These are phyloP conservation scores for Phascolomyces articulosus DNA, from an alignment of 371 early-diverging fungal species.

Conservation along the genomic window DNA sequence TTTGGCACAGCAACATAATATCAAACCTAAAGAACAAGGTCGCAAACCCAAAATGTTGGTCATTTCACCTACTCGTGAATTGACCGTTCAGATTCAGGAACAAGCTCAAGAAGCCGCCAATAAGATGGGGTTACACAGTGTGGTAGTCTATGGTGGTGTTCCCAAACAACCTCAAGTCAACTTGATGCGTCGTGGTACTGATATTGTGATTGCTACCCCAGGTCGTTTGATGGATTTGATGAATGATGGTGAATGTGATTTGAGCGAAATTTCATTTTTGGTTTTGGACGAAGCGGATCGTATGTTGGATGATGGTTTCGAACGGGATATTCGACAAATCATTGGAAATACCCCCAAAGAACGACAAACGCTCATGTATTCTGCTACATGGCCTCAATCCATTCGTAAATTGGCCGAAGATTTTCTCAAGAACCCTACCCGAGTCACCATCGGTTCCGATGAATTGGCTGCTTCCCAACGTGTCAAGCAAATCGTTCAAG, in stretches of 20 bases:
- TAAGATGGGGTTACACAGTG: conserved; percentile 72
- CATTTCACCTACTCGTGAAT: conserved; percentile 94
- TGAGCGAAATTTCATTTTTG: conserved; percentile 76
- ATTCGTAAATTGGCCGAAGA: conserved; percentile 86
- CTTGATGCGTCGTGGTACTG: conserved; percentile 65
- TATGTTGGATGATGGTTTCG: conserved; percentile 94
- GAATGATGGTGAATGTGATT: conserved; percentile 73
- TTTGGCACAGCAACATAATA: conserved; percentile 50
- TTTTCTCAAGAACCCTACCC: conserved; percentile 85
- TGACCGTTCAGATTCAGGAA: conserved; percentile 92
- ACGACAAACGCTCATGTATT: conserved; percentile 92
- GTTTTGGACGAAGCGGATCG: conserved; percentile 97
- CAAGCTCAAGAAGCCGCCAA: conserved; percentile 69
- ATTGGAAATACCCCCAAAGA: conserved; percentile 56
- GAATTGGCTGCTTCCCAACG: conserved; percentile 91
- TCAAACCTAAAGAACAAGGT: conserved; percentile 44
- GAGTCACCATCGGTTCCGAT: conserved; percentile 92
- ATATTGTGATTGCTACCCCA: conserved; percentile 94
- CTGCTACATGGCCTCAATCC: conserved; percentile 75
- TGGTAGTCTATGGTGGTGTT: conserved; percentile 81
- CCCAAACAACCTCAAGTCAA: conserved; percentile 66
- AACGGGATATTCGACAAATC: conserved; percentile 86
- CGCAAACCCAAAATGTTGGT: conserved; percentile 76
- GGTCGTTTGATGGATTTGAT: conserved; percentile 94
- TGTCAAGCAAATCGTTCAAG: conserved; percentile 94